Evolutionary conservation across 352 stramenopile species (phyloP), one percentile per base, ranked within the genome.

Genomic region (Pythium volutum): DNA sequence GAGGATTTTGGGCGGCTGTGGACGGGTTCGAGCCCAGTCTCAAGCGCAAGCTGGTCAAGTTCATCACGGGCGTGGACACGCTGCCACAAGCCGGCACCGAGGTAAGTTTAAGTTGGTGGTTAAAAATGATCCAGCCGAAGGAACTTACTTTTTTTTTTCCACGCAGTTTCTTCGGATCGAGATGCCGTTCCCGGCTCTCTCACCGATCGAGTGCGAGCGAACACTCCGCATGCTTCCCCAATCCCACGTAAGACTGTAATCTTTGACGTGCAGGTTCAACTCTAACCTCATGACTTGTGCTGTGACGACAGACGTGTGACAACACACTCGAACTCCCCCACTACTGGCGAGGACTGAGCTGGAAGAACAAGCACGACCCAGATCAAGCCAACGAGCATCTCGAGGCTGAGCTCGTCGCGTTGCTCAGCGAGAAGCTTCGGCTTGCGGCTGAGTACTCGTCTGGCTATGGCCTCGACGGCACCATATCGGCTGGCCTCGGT

Each of bases 291-390:
- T 55, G 22, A 38, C 38, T 36, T 26, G 26, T 57, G 11, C 43
- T 55, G 26, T 5, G 22, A 45, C 29, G 12, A 38, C 33, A 91
- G 81, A 91, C 81, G 8, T 91, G 79, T 41, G 79, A 91, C 58
- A 91, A 91, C 51, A 88, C 75, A 10, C 48, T 91, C 11, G 79
- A 91, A 54, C 70, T 91, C 11, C 79, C 79, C 10, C 66, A 91
- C 69, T 91, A 89, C 55, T 91, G 82, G 79, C 83, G 77, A 43
- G 80, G 77, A 11, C 49, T 89, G 7, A 87, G 79, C 59, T 89
- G 73, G 79, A 75, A 73, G 47, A 42, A 66, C 16, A 42, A 74
- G 0, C 73, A 75, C 16, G 63, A 79, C 14, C 67, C 76, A 20
- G 42, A 64, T 5, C 49, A 58, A 22, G 53, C 58, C 7, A 79